These are phyloP conservation scores for Waltergamsia citrina DNA, from an alignment of 2,329 filamentous ascomycete genomes.

Conservation along the genomic window DNA sequence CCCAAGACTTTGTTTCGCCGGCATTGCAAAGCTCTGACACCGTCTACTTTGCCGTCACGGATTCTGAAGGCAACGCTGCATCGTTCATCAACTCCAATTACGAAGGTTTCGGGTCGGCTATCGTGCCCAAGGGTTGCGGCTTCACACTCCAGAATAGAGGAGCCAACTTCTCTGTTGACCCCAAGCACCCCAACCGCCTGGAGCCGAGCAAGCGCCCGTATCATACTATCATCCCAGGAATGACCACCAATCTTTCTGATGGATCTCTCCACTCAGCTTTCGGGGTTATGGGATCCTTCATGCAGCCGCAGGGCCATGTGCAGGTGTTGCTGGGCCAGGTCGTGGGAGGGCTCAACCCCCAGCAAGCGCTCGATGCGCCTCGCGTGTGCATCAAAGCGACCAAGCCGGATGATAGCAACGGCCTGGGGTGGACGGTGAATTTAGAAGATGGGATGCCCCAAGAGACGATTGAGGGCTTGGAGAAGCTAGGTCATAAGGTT, in stretches of 20 bases:
- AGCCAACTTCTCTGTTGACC: constrained; percentile 68
- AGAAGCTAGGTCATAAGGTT: constrained; percentile 63
- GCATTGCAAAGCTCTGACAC: constrained; percentile 84
- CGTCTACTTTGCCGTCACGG: constrained; percentile 84
- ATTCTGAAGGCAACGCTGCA: constrained; percentile 76
- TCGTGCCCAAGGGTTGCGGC: constrained; percentile 77
- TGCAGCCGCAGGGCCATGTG: constrained; percentile 95
- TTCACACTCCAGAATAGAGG: constrained; percentile 94
- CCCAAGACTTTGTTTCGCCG: constrained; percentile 42
- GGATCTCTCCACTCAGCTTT: constrained; percentile 74
- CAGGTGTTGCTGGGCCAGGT: constrained; percentile 88
- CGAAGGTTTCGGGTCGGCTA: constrained; percentile 75
- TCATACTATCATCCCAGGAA: constrained; percentile 92
- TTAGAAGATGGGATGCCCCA: constrained; percentile 74
- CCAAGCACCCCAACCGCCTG: constrained; percentile 68
- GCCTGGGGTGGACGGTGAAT: constrained; percentile 56
- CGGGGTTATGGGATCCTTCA: constrained; percentile 96
- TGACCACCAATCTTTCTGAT: constrained; percentile 71
- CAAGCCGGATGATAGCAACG: constrained; percentile 51
- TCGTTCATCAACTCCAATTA: constrained; percentile 98
- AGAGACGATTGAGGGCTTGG: constrained; percentile 58
- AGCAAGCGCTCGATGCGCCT: constrained; percentile 83
- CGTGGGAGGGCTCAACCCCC: constrained; percentile 70
- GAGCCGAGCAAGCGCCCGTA: constrained; percentile 83
- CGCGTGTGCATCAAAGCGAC: constrained; percentile 79